Evolutionary conservation across 2,329 filamentous ascomycete genomes (phyloP), one percentile per base, ranked within the genome.

Genomic region (Aureobasidium melanogenum): DNA sequence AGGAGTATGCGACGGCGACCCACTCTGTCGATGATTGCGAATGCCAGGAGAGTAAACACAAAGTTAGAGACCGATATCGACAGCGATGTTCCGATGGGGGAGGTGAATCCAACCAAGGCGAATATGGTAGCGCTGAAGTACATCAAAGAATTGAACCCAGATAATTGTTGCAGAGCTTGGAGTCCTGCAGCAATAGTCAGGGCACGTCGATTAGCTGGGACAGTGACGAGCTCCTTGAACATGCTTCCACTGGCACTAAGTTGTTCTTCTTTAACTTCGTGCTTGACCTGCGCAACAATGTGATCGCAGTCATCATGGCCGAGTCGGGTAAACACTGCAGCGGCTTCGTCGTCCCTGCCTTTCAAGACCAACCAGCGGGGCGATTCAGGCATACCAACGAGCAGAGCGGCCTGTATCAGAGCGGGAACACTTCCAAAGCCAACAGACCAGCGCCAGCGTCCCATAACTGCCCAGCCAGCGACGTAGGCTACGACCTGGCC

Each of bases 401-500:
- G 76, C 60, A 95, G 76, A 0, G 79, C 71, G 5, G 84, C 82
- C 71, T 97, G 93, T 3, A 91, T 60, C 0, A 83, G 72, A 0
- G 91, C 92, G 0, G 93, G 93, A 28, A 88, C 64, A 9, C 88
- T 88, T 0, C 92, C 93, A 0, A 97, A 74, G 0, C 92, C 92
- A 0, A 97, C 91, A 83, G 96, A 92, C 86, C 89, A 95, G 54
- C 91, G 80, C 92, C 93, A 97, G 1, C 88, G 90, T 14, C 80
- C 82, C 8, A 67, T 63, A 8, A 82, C 80, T 0, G 80, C 73
- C 88, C 89, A 96, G 1, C 93, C 93, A 7, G 91, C 76, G 1
- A 95, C 71, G 73, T 97, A 97, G 2, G 93, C 92, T 22, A 95
- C 83, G 1, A 96, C 89, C 74, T 97, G 92, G 0, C 93, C 93